Evolutionary conservation across 2,329 filamentous ascomycete genomes (phyloP), one percentile per base, ranked within the genome.

Genomic region (Dactylellina leptospora): DNA sequence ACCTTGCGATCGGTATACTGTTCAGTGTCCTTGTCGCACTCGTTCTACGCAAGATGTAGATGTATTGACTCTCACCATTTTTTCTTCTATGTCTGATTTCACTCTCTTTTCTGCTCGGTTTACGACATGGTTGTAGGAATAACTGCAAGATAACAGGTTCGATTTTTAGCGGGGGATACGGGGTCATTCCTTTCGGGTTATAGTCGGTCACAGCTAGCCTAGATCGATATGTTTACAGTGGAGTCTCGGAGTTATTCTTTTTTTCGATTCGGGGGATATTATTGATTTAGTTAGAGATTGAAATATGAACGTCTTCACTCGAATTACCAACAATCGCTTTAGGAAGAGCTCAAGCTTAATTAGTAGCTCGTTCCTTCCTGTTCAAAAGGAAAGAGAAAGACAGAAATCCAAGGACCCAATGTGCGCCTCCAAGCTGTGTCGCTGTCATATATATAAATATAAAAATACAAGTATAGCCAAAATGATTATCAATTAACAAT

Each of bases 1-100:
- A 71, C 18, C 58, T 71, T 10, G 66, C 66, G 8, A 71, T 71
- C 20, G 51, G 50, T 1, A 20, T 53, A 5, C 44, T 71, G 4
- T 3, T 62, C 4, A 51, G 50, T 8, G 45, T 71, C 22, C 20
- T 71, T 2, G 28, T 63, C 10, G 58, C 44, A 4, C 40, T 71
- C 45, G 51, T 71, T 28, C 20, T 71, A 9, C 47, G 47, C 30
- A 71, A 71, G 45, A 55, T 63, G 59, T 59, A 59, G 30, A 13
- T 18, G 11, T 47, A 27, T 40, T 10, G 2, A 51, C 22, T 27
- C 20, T 18, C 23, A 9, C 30, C 20, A 40, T 25, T 56, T 18
- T 9, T 20, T 51, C 8, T 36, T 9, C 9, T 5, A 20, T 51
- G 23, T 22, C 36, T 53, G 22, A 18, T 23, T 16, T 36, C 13